Percentiles rank a stretch among this genome's conserved stretches.
phyloP scores from a whole-genome alignment of 352 stramenopile genomes.

The Pythium monospermum region DNA sequence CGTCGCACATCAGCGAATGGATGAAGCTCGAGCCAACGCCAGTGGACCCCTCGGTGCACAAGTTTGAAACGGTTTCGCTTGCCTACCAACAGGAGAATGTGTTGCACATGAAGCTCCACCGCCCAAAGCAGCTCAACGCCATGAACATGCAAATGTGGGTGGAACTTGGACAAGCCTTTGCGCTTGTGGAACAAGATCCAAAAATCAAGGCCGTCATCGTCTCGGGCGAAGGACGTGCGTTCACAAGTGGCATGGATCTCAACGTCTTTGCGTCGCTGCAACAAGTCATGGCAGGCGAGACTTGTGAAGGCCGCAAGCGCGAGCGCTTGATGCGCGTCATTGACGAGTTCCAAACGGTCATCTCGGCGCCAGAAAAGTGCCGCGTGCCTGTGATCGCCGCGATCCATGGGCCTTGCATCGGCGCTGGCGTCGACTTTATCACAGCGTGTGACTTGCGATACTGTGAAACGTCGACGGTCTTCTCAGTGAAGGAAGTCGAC shows the following conservation, averaged over 20 bases:
- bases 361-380: slow-evolving; percentile 81
- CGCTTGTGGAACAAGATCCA: slow-evolving; percentile 54
- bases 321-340: slow-evolving; percentile 79
- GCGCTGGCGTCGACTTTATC: slow-evolving; percentile 85
- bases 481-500: slow-evolving; percentile 87
- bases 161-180: slow-evolving; percentile 67
- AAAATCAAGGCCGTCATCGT: slow-evolving; percentile 74
- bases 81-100: slow-evolving; percentile 39
- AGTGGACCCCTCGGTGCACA: slow-evolving; percentile 29
- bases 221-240: slow-evolving; percentile 69
- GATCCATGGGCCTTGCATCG: slow-evolving; percentile 78
- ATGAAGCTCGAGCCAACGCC: slow-evolving; percentile 40
- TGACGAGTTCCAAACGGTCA: slow-evolving; percentile 73
- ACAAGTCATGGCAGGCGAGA: slow-evolving; percentile 44
- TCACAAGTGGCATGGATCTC: slow-evolving; percentile 89
- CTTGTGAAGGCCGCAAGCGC: slow-evolving; percentile 77
- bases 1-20: slow-evolving; percentile 42
- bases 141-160: slow-evolving; percentile 91
- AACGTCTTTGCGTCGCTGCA: slow-evolving; percentile 80
- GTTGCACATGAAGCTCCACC: slow-evolving; percentile 74
- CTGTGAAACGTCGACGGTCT: slow-evolving; percentile 72
- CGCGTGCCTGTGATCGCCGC: slow-evolving; percentile 82
- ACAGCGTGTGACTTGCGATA: slow-evolving; percentile 85
- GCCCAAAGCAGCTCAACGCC: slow-evolving; percentile 79
- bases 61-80: slow-evolving; percentile 59